Evolutionary conservation across 352 stramenopile genomes (phyloP).

Genomic region (Pythium aphanidermatum): DNA sequence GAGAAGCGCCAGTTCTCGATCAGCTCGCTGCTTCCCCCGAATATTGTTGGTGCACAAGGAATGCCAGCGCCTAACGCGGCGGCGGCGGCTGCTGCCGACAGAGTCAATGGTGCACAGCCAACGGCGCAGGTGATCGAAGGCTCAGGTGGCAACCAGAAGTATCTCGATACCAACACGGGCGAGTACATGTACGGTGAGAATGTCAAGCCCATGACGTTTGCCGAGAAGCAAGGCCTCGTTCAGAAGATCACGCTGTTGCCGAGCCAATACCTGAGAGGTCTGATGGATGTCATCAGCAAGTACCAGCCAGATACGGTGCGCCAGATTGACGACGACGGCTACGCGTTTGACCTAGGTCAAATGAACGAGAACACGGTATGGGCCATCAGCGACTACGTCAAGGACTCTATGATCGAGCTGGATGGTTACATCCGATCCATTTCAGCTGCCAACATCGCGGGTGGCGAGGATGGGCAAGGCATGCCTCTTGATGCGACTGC

Average conservation of each 20-base stretch:
- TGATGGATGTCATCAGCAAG: constrained; percentile 88
- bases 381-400: constrained; percentile 85
- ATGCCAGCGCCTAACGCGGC: constrained; percentile 5
- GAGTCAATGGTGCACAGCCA: constrained; percentile 22
- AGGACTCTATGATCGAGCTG: constrained; percentile 80
- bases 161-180: constrained; percentile 49
- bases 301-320: constrained; percentile 83
- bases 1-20: constrained; percentile 81
- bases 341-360: constrained; percentile 79
- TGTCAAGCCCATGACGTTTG: constrained; percentile 80
- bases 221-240: constrained; percentile 77
- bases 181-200: constrained; percentile 86
- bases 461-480: constrained; percentile 6
- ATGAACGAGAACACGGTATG: constrained; percentile 89
- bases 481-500: constrained; percentile 6
- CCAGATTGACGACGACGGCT: constrained; percentile 84
- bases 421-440: constrained; percentile 80
- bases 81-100: constrained; percentile 5
- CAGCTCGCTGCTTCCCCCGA: constrained; percentile 53
- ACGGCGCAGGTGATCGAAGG: constrained; percentile 35
- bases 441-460: constrained; percentile 31
- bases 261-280: constrained; percentile 73
- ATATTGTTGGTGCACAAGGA: constrained; percentile 12
- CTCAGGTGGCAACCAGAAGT: constrained; percentile 66
- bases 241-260: constrained; percentile 85